phyloP scores from a whole-genome alignment of 2,329 filamentous ascomycete genomes.

The Colletotrichum graminicola region DNA sequence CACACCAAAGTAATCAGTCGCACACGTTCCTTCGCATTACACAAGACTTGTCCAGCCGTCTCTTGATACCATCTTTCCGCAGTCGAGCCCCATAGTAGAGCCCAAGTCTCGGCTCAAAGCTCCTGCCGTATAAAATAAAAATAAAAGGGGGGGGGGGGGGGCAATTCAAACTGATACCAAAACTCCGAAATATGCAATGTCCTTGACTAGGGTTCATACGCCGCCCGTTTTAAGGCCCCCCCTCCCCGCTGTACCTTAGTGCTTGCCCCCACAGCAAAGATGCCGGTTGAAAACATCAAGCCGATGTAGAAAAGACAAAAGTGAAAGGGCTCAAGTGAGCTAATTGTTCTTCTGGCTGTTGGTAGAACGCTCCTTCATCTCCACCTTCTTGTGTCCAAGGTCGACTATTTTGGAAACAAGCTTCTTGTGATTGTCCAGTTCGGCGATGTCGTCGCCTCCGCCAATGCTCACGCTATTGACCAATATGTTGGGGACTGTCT shows the following conservation, averaged over 20 bases:
- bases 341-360: conserved; percentile 33
- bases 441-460: conserved; percentile 86
- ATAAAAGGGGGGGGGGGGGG: not conserved
- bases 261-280: conserved; percentile 8
- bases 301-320: conserved; percentile 21
- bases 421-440: conserved; percentile 74
- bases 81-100: not conserved
- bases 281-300: conserved; percentile 1
- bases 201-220: conserved; percentile 26
- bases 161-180: conserved; percentile 29
- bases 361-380: conserved; percentile 62
- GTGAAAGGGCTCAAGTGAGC: conserved; percentile 7
- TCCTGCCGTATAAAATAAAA: conserved; percentile 6
- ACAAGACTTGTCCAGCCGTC: conserved; percentile 8
- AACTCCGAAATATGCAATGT: conserved; percentile 41
- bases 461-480: conserved; percentile 91
- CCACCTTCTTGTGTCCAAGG: conserved; percentile 76
- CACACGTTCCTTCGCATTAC: conserved; percentile 33
- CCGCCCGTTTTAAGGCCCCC: conserved; percentile 15
- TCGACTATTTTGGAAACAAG: conserved; percentile 79
- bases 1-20: conserved; percentile 22
- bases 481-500: conserved; percentile 92
- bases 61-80: not conserved
- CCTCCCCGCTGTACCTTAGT: conserved; percentile 3
- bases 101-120: not conserved